Evolutionary conservation across 2,329 filamentous ascomycete genomes (phyloP), one percentile per base, ranked within the genome.

Genomic region (Scedosporium aurantiacum): DNA sequence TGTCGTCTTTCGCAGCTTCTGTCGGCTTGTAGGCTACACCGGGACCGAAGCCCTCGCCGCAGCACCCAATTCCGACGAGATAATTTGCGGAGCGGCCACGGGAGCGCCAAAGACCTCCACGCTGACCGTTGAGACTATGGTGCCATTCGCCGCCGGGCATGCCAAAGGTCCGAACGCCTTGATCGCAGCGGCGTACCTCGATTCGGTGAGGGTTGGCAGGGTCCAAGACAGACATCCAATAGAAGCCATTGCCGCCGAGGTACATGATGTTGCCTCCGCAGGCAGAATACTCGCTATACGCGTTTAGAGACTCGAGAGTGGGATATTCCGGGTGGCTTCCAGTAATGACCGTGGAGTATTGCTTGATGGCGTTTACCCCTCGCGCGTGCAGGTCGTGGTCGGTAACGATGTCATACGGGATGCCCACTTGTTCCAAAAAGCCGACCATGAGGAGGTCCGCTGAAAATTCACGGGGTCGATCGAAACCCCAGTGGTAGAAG

Each of bases 201-300:
- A 72, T 65, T 21, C 71, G 71, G 63, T 73, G 70, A 12, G 70
- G 63, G 5, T 64, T 63, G n/a, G 61, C 62, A 27, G 63, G 57
- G 43, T 71, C 66, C 14, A 64, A 60, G 5, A 63, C 68, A 4
- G 70, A 65, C 3, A 65, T 64, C 69, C 68, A 73, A 63, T 74
- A 74, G 65, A 72, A 74, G 16, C 72, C 71, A 60, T 74, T 74
- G 7, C 72, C 72, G 14, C 72, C 72, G 12, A 72, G 64, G 60
- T 74, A 75, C 69, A 75, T 70, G 56, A 75, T 60, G 60, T 68
- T 70, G 3, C 73, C 71, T 5, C 73, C 72, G 2, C 59, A 52
- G 1, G 61, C 62, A 28, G 68, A 64, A 62, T 70, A 74, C 12
- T 63, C 64, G 32, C 63, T 63, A 58, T 71, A 74, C 6, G 67